Evolutionary conservation across 768 basidiomycete genomes (phyloP), one percentile per base, ranked within the genome.

Genomic region (Coprinopsis sp.): DNA sequence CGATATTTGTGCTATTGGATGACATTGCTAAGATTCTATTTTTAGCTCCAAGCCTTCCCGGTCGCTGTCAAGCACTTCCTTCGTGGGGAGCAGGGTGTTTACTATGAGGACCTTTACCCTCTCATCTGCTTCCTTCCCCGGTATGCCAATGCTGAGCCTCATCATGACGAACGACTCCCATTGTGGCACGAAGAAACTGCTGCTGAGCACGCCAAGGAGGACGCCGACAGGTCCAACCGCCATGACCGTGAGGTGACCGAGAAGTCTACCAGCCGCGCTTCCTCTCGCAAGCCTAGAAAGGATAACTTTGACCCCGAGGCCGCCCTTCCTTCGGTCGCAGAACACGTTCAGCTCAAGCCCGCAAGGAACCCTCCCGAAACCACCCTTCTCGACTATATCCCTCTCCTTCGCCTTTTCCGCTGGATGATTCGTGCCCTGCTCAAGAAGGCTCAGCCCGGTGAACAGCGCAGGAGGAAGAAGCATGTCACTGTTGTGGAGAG

Each of bases 81-180:
- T 11, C 79, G 86, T 30, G 79, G 75, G 6, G 87, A 87, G 59
- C 63, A 71, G 12, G 84, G 87, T 1, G 73, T 82, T 4, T 90
- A 81, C 66, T 87, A 85, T 57, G 71, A 82, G 31, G 86, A 88
- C 56, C 71, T 88, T 19, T 90, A 83, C 55, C 78, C 80, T 10
- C 69, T 87, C 37, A 70, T 87, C 44, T 79, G 74, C 54, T 79
- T 81, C 65, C 72, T 87, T 1, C 85, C 84, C 5, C 77, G 78
- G 19, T 79, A 79, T 53, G 72, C 73, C 14, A 67, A 65, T 50
- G 50, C 54, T 36, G 50, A 51, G n/a, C 52, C 54, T 11, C 57
- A 66, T 2, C 62, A 65, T 0, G 63, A 60, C 7, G 74, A 79
- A 49, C 71, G 72, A 55, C 75, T 83, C 10, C 81, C 80, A 2